Evolutionary conservation across 192 early-diverging fungal species (phyloP), one percentile per base, ranked within the genome.

Genomic region (Umbelopsis sp.): DNA sequence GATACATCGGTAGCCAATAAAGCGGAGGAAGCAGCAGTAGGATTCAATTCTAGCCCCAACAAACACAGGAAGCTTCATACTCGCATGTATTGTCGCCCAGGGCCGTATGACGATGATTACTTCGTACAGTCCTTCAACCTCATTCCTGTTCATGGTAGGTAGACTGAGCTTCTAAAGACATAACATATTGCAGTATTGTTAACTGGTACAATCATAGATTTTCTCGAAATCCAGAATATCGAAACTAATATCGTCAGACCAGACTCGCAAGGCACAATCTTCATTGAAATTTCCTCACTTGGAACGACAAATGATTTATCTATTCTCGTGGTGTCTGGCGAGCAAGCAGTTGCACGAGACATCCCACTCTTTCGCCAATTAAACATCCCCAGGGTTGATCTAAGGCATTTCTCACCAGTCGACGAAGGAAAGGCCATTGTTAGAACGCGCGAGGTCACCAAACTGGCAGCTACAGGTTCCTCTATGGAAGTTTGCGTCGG

Each of bases 381-480:
- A 1, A 10, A 13, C 13, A 22, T 61, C 18, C 25, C 55, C 0
- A 61, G 7, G 18, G 16, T 61, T 61, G 55, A 61, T 61, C 55
- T 61, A 16, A 27, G 55, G 18, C 55, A 61, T n/a, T 61, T 61
- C 30, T 25, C 55, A 16, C 55, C 55, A 13, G 30, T 61, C 23
- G 55, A 61, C 33, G 27, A 25, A 11, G 30, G 55, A 27, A 61
- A 61, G 7, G 55, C 55, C 4, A 61, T 61, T 25, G 30, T 61
- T 18, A 61, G 55, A 61, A 30, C 55, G 35, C 27, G 55, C 3
- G 55, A 61, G 55, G 27, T 61, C 11, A 61, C 55, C 25, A 15
- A 33, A 15, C 18, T 61, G 18, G 33, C 23, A 37, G 35, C 27
- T 41, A 21, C 67, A 20, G 6, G 49, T 50, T 58, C 44, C 18